A percentile compares a stretch with the other conserved stretches of the same genome.
Evolutionary conservation across 495 filamentous ascomycete genomes (phyloP).

Genomic region (Podospora pseudocomata): DNA sequence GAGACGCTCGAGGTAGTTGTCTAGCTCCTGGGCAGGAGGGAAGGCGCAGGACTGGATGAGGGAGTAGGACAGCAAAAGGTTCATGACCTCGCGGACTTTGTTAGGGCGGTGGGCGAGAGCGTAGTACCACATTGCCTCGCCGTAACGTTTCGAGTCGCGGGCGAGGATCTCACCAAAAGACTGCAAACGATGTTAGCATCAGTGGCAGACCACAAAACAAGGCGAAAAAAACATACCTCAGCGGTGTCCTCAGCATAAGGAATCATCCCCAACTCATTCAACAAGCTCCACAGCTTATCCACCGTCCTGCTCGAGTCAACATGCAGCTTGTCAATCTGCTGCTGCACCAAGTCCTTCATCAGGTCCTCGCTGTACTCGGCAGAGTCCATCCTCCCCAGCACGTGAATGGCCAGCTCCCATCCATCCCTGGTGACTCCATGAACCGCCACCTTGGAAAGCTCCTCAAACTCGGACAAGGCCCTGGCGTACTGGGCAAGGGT

Average conservation of each 20-base stretch:
- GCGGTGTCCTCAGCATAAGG: constrained; percentile 68
- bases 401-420: constrained; percentile 80
- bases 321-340: constrained; percentile 60
- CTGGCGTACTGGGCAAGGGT: constrained; percentile 71
- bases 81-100: constrained; percentile 76
- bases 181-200: constrained; percentile 44
- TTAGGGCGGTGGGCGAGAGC: constrained; percentile 67
- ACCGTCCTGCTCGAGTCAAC: constrained; percentile 63
- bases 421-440: constrained; percentile 54
- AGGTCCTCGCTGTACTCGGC: constrained; percentile 58
- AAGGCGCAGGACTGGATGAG: constrained; percentile 77
- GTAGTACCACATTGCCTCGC: constrained; percentile 80
- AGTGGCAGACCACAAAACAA: background rate
- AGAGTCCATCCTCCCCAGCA: constrained; percentile 71
- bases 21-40: constrained; percentile 63
- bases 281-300: constrained; percentile 68
- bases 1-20: constrained; percentile 60
- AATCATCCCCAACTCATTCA: constrained; percentile 65
- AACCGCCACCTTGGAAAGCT: constrained; percentile 31
- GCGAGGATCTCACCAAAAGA: constrained; percentile 70
- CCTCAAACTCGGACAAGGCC: constrained; percentile 45
- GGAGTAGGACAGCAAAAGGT: constrained; percentile 81
- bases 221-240: constrained; percentile 55
- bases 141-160: constrained; percentile 65
- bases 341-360: constrained; percentile 51